phyloP scores from a whole-genome alignment of 106 monocot genomes.

The Dioscorea zingiberensis region DNA sequence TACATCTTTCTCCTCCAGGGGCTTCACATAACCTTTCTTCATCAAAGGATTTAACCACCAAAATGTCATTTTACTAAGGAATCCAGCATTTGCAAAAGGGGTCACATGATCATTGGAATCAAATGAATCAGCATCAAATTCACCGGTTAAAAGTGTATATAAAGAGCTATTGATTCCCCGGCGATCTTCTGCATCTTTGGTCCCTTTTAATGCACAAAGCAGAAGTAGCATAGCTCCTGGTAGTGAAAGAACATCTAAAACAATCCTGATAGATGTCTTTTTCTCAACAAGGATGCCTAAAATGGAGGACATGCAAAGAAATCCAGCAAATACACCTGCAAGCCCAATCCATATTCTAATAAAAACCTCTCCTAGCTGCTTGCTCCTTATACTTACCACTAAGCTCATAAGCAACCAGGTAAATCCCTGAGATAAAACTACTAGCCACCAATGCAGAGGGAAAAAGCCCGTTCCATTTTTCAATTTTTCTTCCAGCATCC shows the following conservation, averaged over 20 bases:
- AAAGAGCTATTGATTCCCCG: constrained; percentile 9
- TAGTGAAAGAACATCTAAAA: constrained; percentile 53
- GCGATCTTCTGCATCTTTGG: constrained; percentile 10
- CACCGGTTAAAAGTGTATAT: constrained; percentile 24
- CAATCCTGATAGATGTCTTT: constrained; percentile 17
- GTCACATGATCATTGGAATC: constrained; percentile 15
- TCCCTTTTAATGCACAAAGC: constrained; percentile 22
- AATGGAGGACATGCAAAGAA: constrained; percentile 46
- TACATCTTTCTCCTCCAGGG: constrained; percentile 65
- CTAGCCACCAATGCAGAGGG: constrained; percentile 38
- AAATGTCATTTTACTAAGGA: constrained; percentile 62
- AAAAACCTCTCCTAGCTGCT: constrained; percentile 9
- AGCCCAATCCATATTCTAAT: constrained; percentile 20
- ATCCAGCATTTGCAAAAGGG: constrained; percentile 55
- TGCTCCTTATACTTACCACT: constrained; percentile 1
- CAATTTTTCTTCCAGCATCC: constrained; percentile 30
- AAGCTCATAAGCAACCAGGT: constrained; percentile 27
- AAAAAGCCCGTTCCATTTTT: constrained; percentile 6
- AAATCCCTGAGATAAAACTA: constrained; percentile 45
- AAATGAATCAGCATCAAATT: constrained; percentile 15
- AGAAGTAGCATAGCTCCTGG: constrained; percentile 47
- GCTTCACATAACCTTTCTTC: constrained; percentile 52
- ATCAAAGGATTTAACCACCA: constrained; percentile 87
- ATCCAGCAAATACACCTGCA: constrained; percentile 16
- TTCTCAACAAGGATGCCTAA: constrained; percentile 19